Evolutionary conservation across 202 grass and related monocot species (phyloP), one percentile per base, ranked within the genome.

Genomic region (Panicum virgatum): DNA sequence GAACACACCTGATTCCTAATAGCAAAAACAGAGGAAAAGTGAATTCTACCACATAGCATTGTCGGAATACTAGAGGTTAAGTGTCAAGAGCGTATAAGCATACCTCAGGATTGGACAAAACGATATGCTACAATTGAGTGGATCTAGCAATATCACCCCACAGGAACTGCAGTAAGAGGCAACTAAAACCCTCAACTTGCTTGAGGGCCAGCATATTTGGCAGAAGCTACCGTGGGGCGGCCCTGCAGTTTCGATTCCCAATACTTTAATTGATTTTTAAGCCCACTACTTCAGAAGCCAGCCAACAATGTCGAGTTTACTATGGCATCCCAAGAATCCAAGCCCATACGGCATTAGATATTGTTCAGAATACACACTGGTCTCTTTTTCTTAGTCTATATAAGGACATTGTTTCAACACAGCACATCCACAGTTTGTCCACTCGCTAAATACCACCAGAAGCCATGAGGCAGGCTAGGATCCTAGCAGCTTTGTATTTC

Each of bases 321-420:
- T 47, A 38, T 19, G 36, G 25, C 60, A 73, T 78, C 37, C 73
- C 47, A 57, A 58, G 74, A 79, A 88, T 66, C 73, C 12, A 79
- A 78, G 13, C 3, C 9, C 53, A 56, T 15, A 62, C 4, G 42
- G 15, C 1, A 34, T 12, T 54, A 78, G 57, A 78, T 88, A 27
- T 78, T 56, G 26, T 70, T 65, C 52, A 53, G 25, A 56, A 13
- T 62, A 56, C 72, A 77, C 9, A 20, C 54, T 71, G 6, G 43
- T 44, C 15, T 50, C 16, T 48, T 51, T 54, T 66, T 12, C 15
- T 3, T 23, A 62, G 57, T 66, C 27, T 83, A 88, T 83, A 87
- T 88, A 88, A 72, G 14, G 29, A 19, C 5, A 39, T 62, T 16
- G 36, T 78, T 82, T 56, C 37, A 46, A 72, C 66, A 57, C 66